Evolutionary conservation across 176 grass and related monocot genomes (phyloP).

Genomic region (Neostapfia colusana): DNA sequence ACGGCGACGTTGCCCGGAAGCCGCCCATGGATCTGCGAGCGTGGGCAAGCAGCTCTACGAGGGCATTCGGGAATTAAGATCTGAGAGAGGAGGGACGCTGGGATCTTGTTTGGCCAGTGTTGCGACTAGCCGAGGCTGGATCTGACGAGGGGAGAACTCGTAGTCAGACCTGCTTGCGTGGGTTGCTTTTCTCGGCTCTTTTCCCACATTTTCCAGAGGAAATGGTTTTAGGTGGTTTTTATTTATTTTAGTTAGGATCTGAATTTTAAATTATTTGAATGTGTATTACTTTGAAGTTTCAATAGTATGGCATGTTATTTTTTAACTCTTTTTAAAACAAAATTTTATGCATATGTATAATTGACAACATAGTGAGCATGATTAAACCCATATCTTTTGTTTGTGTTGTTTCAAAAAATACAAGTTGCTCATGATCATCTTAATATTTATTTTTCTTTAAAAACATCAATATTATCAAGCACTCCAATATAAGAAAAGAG

Average conservation of each 20-base stretch:
- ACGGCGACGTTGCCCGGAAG: constrained; percentile 43
- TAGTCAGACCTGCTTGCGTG: neutral
- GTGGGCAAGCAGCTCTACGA: constrained; percentile 36
- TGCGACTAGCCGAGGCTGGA: constrained; percentile 8
- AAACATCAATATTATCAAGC: too few species aligned
- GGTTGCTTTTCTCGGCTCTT: neutral
- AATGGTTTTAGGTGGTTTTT: neutral
- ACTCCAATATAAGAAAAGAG: too few species aligned
- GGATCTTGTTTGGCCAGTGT: constrained; percentile 37
- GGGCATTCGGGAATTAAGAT: constrained; percentile 48
- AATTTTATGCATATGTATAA: too few species aligned
- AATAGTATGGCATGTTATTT: too few species aligned
- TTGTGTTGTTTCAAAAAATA: too few species aligned
- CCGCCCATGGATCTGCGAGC: constrained; percentile 50
- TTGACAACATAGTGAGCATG: too few species aligned
- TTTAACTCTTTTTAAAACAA: too few species aligned
- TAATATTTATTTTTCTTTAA: too few species aligned
- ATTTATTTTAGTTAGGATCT: neutral
- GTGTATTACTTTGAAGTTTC: too few species aligned
- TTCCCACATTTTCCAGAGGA: neutral
- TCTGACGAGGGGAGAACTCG: neutral
- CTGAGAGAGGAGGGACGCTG: constrained; percentile 28
- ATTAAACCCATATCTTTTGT: too few species aligned
- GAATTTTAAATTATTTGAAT: neutral
- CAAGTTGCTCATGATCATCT: too few species aligned